Conservation (phyloP, 176 grass and related monocot species). For the Neostapfia colusana region DNA sequence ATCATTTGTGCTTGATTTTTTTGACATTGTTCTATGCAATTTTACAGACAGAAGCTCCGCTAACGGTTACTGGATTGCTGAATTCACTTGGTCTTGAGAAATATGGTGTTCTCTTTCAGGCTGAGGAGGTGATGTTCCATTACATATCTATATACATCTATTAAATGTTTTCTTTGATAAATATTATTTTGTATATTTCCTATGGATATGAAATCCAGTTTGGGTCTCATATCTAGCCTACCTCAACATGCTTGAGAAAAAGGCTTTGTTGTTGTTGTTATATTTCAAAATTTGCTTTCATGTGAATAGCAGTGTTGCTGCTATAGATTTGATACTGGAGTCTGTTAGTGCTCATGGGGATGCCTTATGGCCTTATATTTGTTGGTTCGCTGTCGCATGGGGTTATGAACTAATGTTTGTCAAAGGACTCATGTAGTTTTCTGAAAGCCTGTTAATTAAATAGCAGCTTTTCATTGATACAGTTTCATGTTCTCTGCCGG, state of each 20-base stretch:
- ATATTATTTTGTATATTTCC: background rate
- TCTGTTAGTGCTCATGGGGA: background rate
- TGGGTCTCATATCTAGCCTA: too few relatives aligned
- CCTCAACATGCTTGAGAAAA: too few relatives aligned
- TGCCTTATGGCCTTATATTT: slow-evolving; percentile 25
- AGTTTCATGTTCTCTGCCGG: background rate
- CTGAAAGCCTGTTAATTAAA: background rate
- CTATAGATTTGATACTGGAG: background rate
- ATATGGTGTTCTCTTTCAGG: slow-evolving; percentile 80
- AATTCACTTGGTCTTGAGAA: slow-evolving; percentile 75
- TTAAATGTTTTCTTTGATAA: background rate
- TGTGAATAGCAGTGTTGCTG: background rate
- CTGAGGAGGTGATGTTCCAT: slow-evolving; percentile 75
- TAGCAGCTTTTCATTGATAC: background rate
- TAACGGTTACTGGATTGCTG: slow-evolving; percentile 68
- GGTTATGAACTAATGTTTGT: slow-evolving; percentile 2
- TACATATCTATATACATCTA: slow-evolving; percentile 25
- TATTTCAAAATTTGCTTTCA: background rate
- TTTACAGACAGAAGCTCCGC: slow-evolving; percentile 57
- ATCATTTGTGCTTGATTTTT: background rate
- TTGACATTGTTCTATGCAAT: slow-evolving; percentile 40
- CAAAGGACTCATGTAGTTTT: slow-evolving; percentile 2
- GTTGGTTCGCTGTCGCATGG: background rate
- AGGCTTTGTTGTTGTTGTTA: too few relatives aligned
- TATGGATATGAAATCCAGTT: too few relatives aligned